Conservation (phyloP, 1,284 basidiomycete species). For the Ustanciosporium gigantosporum region DNA sequence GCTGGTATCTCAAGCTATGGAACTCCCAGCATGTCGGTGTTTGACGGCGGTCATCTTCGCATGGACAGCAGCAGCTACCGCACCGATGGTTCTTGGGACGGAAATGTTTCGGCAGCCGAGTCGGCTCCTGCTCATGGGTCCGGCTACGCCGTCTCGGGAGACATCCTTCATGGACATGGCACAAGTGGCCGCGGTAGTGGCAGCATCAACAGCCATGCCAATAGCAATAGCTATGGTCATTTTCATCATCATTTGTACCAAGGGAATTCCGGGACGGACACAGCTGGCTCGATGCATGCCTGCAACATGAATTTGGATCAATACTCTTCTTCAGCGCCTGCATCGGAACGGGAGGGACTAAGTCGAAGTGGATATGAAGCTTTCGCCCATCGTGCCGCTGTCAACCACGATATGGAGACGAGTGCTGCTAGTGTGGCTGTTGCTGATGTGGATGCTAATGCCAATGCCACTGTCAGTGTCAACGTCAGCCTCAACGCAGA, state of each 20-base stretch:
- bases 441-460: background rate
- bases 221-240: background rate
- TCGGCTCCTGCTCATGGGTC: background rate
- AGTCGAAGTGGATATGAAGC: background rate
- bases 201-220: background rate
- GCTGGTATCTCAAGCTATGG: slow-evolving; percentile 6
- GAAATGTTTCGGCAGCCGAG: background rate
- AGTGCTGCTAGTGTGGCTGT: too few species aligned
- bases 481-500: too few species aligned
- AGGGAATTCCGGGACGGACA: too few species aligned
- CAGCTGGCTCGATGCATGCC: too few species aligned
- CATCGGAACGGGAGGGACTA: background rate
- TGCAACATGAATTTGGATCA: too few species aligned
- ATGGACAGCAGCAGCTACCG: background rate
- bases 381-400: background rate
- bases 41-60: background rate
- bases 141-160: background rate
- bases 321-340: too few species aligned
- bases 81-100: background rate
- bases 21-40: background rate
- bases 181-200: background rate
- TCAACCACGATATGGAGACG: background rate
- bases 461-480: background rate
- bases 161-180: background rate
- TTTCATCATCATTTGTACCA: too few species aligned